Evolutionary conservation across 768 basidiomycete genomes (phyloP), one percentile per base, ranked within the genome.

Genomic region (Zangia roseola): DNA sequence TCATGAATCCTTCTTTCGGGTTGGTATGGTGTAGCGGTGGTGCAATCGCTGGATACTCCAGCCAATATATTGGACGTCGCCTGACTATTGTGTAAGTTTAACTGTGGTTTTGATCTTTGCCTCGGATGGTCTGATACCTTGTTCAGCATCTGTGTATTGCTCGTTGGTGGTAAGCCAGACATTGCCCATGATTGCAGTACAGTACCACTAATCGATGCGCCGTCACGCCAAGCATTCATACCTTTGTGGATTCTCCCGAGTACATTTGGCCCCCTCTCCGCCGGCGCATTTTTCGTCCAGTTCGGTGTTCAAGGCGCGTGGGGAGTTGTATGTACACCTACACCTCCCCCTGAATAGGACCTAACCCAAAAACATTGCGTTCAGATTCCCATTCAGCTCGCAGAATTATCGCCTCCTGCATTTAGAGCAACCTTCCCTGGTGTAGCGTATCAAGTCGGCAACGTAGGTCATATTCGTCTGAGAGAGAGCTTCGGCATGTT

Each of bases 341-440:
- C 3, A 10, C 6, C 41, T 21, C 4, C 13, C 10, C 16, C 12
- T 19, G 17, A 3, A 34, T 13, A 38, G 4, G 23, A 31, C 21
- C 37, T 41, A 17, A 52, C 23, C 20, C 10, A 4, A 13, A 35
- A 58, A 10, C 10, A 10, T n/a, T 17, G n/a, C 23, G 4, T 8
- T 20, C 43, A 74, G 75, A 77, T 82, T 64, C 91, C 91, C 2
- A 86, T 92, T 58, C 87, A 86, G 65, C 74, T 94, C 19, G 77
- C 82, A 12, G 92, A 95, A 67, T 77, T 92, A 70, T 87, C 88
- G 0, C 93, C 93, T 2, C 87, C 90, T 5, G 91, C 89, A 0
- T 94, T 93, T 77, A 77, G 93, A 48, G 88, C 91, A 4, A 87
- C 87, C 2, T 93, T 91, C 75, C 87, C 88, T 33, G 91, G 91